Evolutionary conservation across 345 rosid species (phyloP).

Genomic region (Iberis pinnata): DNA sequence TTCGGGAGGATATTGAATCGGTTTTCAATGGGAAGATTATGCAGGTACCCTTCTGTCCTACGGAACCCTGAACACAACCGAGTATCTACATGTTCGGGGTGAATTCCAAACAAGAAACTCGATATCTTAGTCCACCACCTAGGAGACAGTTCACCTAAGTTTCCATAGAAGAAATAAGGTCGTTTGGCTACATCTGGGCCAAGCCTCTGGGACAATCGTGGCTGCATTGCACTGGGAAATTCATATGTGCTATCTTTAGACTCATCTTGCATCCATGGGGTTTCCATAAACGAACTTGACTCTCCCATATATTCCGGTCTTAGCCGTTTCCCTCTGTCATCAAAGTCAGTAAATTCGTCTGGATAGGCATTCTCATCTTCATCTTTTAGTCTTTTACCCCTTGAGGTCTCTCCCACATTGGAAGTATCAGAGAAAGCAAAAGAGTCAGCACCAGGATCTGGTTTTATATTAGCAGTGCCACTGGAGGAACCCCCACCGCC

Average conservation of each 20-base stretch:
- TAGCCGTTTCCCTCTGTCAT: constrained; percentile 48
- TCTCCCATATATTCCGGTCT: constrained; percentile 45
- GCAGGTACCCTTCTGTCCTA: constrained; percentile 79
- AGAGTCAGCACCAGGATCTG: constrained; percentile 29
- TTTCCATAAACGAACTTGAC: constrained; percentile 32
- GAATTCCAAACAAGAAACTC: constrained; percentile 47
- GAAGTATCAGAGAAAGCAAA: constrained; percentile 26
- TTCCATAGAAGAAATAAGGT: constrained; percentile 79
- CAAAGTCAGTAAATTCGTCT: constrained; percentile 23
- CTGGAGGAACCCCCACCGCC: constrained; percentile 14
- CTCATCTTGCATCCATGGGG: constrained; percentile 44
- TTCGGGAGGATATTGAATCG: constrained; percentile 51
- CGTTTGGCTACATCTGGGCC: constrained; percentile 43
- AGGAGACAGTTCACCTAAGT: constrained; percentile 39
- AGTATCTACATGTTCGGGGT: constrained; percentile 67
- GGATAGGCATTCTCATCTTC: constrained; percentile 33
- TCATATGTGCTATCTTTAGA: constrained; percentile 16
- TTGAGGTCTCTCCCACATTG: constrained; percentile 34
- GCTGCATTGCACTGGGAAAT: constrained; percentile 33
- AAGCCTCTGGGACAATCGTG: constrained; percentile 40
- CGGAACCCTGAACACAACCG: constrained; percentile 57
- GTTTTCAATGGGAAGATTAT: constrained; percentile 65
- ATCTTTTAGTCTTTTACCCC: constrained; percentile 67
- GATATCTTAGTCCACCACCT: constrained; percentile 61
- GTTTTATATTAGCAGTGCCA: constrained; percentile 34